Evolutionary conservation across 495 filamentous ascomycete genomes (phyloP), one percentile per base, ranked within the genome.

Genomic region (Aspergillus asperescens): DNA sequence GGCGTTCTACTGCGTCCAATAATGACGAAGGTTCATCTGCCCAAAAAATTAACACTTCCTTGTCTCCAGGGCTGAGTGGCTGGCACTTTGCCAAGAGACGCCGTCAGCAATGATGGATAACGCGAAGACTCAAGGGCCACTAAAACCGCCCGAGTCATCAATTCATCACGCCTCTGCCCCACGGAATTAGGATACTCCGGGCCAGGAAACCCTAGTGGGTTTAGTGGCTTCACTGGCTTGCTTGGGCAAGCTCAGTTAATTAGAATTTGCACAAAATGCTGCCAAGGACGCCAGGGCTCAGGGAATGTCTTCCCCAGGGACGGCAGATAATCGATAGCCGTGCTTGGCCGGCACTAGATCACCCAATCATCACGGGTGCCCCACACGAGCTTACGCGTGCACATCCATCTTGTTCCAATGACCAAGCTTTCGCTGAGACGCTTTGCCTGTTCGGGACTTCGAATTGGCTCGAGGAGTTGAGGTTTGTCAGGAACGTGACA

Each of bases 321-420:
- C 70, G 70, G 70, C 70, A 73, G 70, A 73, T 73, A 67, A 65
- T 73, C 70, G 70, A 73, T 71, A 73, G 70, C 68, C 70, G 67
- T 66, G 52, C 68, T 73, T 71, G 70, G 70, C 68, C 58, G 13
- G 7, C 24, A 10, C n/a, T 15, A 49, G 63, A 70, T 70, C 46
- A 56, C 48, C 70, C 70, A 73, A 70, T 73, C 38, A 62, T 6
- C 40, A 9, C 7, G 6, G 1, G 12, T 16, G 34, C 13, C 52
- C 62, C 66, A 63, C 61, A 51, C 10, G 45, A 70, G 70, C 70
- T 71, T 65, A 73, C 70, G 70, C 70, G 68, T 73, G 67, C 65
- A 62, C 57, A 58, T 67, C 61, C 51, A 54, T 54, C 25, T 47
- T 62, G 39, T 25, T 8, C 20, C 39, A 23, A 23, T 20, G 62